Percentiles rank a stretch among this genome's conserved stretches.
phyloP scores from a whole-genome alignment of 495 filamentous ascomycete species.

The Staphylotrichum longicolle region DNA sequence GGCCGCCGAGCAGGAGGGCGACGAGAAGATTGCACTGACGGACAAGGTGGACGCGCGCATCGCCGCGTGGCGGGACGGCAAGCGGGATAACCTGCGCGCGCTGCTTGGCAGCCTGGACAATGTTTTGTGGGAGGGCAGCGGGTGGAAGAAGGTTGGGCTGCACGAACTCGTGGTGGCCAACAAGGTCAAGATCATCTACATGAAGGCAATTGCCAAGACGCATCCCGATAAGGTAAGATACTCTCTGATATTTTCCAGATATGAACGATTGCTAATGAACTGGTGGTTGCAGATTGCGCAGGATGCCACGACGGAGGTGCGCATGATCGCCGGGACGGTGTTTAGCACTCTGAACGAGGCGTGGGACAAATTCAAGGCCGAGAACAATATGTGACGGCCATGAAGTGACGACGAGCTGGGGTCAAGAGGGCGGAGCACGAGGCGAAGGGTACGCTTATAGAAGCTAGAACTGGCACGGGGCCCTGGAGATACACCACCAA shows the following conservation, averaged over 20 bases:
- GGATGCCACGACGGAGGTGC: conserved; percentile 87
- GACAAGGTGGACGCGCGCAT: conserved; percentile 80
- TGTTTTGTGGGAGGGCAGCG: conserved; percentile 86
- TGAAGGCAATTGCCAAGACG: conserved; percentile 98
- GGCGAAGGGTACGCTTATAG: neutral
- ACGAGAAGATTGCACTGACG: conserved; percentile 85
- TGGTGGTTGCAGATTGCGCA: conserved; percentile 64
- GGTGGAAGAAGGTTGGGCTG: conserved; percentile 97
- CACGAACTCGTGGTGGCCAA: conserved; percentile 83
- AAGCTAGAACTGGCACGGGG: neutral
- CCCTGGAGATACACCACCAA: too few relatives aligned
- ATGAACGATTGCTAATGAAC: neutral
- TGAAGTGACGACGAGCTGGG: neutral
- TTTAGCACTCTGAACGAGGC: conserved; percentile 94
- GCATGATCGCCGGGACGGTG: conserved; percentile 86
- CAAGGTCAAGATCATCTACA: conserved; percentile 95
- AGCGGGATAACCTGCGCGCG: conserved; percentile 88
- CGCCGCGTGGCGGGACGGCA: conserved; percentile 76
- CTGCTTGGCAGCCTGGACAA: conserved; percentile 82
- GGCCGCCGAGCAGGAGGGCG: conserved; percentile 77
- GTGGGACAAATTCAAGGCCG: conserved; percentile 95
- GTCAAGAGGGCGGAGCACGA: neutral
- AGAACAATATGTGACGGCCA: conserved; percentile 65
- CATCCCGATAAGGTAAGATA: conserved; percentile 93
- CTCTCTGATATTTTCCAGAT: neutral